Conservation (phyloP, 2,329 filamentous ascomycete genomes). For the Colletotrichum tabaci region DNA sequence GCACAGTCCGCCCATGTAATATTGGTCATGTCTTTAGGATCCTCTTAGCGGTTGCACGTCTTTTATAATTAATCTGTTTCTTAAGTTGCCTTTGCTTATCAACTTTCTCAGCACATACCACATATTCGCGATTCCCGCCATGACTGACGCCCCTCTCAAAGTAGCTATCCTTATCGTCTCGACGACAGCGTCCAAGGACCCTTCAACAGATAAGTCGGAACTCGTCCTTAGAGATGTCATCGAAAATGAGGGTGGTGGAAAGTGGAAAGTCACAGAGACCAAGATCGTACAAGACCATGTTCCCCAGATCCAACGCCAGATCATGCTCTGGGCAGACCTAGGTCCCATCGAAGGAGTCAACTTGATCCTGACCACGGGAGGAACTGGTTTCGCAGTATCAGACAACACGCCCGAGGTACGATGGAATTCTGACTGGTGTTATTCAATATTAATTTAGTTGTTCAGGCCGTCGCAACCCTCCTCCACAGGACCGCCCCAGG, state of each 20-base stretch:
- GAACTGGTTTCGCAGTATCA: conserved; percentile 89
- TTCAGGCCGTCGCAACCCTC: conserved; percentile 81
- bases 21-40: not conserved
- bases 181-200: conserved; percentile 87
- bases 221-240: conserved; percentile 79
- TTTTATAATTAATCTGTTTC: not conserved
- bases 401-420: conserved; percentile 90
- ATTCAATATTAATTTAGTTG: not conserved
- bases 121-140: conserved; percentile 41
- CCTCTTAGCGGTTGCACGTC: not conserved
- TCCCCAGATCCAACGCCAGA: conserved; percentile 79
- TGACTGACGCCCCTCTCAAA: conserved; percentile 67
- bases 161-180: conserved; percentile 90
- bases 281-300: conserved; percentile 86
- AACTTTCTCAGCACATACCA: not conserved
- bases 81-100: too few species aligned
- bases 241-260: conserved; percentile 72
- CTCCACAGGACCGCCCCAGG: conserved; percentile 90
- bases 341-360: conserved; percentile 71
- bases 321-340: conserved; percentile 82
- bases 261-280: conserved; percentile 79
- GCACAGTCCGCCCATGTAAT: not conserved
- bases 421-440: not conserved
- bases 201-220: conserved; percentile 83
- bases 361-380: conserved; percentile 89